Evolutionary conservation across 1,284 basidiomycete genomes (phyloP).

Genomic region (Fomitopsis pinicola): DNA sequence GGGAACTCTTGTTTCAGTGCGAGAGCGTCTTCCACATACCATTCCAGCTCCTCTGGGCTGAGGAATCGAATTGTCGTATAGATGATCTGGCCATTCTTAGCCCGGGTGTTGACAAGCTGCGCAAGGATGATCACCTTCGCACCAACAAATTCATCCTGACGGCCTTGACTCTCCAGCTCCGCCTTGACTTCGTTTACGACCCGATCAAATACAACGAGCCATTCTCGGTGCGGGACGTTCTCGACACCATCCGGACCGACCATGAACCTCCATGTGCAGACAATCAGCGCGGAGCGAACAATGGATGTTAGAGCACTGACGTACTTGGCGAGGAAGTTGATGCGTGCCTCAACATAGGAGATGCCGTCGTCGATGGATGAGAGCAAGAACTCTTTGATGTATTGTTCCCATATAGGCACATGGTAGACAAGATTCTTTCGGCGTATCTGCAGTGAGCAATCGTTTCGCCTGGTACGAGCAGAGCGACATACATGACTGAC

Average conservation of each 20-base stretch:
- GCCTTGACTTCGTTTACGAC: conserved; percentile 52
- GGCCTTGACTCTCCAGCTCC: conserved; percentile 46
- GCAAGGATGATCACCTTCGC: conserved; percentile 41
- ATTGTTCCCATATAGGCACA: conserved; percentile 52
- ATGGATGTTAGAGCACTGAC: conserved; percentile 5
- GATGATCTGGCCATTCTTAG: conserved; percentile 47
- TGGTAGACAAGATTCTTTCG: conserved; percentile 49
- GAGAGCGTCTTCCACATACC: conserved; percentile 72
- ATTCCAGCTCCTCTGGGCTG: conserved; percentile 53
- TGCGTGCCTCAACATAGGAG: conserved; percentile 65
- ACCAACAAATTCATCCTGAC: conserved; percentile 59
- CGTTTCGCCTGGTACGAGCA: not conserved
- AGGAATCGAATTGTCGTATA: conserved; percentile 64
- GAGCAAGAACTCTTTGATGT: conserved; percentile 58
- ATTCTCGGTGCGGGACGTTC: conserved; percentile 56
- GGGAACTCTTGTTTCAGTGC: conserved; percentile 71
- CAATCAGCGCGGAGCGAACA: not conserved
- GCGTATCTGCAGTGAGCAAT: not conserved
- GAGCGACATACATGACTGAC: conserved; percentile 37
- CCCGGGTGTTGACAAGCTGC: too few species aligned
- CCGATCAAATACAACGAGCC: conserved; percentile 54
- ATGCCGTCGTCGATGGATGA: conserved; percentile 70
- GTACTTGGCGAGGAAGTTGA: conserved; percentile 63
- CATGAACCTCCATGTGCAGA: conserved; percentile 34
- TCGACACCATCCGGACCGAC: conserved; percentile 51